Evolutionary conservation across 106 monocot genomes (phyloP).

Genomic region (Allium sativum): DNA sequence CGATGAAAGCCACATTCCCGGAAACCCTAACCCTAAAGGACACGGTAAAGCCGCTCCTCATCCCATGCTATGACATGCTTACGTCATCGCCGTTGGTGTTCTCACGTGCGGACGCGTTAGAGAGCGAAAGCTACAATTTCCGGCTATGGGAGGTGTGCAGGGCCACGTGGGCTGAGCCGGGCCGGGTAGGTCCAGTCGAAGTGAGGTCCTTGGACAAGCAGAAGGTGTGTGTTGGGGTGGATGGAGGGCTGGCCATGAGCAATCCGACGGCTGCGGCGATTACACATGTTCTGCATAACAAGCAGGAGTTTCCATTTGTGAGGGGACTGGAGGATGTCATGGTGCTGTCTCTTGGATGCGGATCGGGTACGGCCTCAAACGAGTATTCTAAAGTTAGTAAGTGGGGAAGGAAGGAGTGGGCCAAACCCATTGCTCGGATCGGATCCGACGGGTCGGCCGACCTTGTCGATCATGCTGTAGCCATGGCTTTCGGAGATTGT

Average conservation of each 20-base stretch:
- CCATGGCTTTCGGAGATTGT: constrained; percentile 56
- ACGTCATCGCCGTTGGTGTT: constrained; percentile 54
- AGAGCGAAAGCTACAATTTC: constrained; percentile 38
- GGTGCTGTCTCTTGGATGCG: constrained; percentile 59
- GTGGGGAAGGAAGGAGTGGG: constrained; percentile 16
- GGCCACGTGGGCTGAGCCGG: constrained; percentile 33
- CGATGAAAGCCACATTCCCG: constrained; percentile 29
- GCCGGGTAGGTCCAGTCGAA: constrained; percentile 25
- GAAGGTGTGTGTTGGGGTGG: constrained; percentile 39
- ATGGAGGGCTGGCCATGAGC: constrained; percentile 57
- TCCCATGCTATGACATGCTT: constrained; percentile 56
- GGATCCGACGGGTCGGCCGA: constrained; percentile 43
- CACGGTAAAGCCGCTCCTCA: constrained; percentile 44
- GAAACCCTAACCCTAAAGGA: constrained; percentile 29
- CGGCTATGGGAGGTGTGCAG: constrained; percentile 49
- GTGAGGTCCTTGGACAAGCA: constrained; percentile 40
- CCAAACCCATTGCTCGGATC: constrained; percentile 36
- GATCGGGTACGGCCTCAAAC: not conserved
- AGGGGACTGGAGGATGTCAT: constrained; percentile 67
- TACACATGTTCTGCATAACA: constrained; percentile 69
- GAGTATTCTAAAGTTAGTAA: constrained; percentile 20
- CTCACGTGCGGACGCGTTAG: constrained; percentile 48
- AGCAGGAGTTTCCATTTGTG: constrained; percentile 76
- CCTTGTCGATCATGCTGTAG: constrained; percentile 59
- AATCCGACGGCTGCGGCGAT: constrained; percentile 61